Percentiles rank a stretch among this genome's conserved stretches.
These are phyloP conservation scores for Danielia oregonensis DNA, from an alignment of 805 yeast species.

Conservation along the genomic window DNA sequence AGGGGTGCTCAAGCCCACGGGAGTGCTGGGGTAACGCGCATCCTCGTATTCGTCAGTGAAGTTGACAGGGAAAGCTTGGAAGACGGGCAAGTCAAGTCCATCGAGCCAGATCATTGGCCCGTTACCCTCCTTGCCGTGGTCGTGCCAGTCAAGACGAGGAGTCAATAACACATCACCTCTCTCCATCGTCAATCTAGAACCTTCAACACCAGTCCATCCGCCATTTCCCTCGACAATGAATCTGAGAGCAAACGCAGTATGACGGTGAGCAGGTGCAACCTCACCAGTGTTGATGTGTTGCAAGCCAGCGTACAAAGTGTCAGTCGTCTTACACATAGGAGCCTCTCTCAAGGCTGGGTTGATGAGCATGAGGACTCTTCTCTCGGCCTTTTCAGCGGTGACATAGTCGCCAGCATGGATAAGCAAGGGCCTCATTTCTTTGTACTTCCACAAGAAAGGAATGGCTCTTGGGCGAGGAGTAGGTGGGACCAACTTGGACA, in stretches of 20 bases:
- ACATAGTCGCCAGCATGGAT: conserved; percentile 12
- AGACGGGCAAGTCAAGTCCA: conserved; percentile 12
- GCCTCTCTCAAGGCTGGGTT: conserved; percentile 11
- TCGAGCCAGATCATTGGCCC: conserved; percentile 7
- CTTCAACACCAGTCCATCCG: conserved; percentile 12
- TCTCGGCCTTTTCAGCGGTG: conserved; percentile 12
- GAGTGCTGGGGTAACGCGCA: conserved; percentile 7
- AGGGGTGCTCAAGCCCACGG: conserved; percentile 4
- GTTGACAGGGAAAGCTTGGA: conserved; percentile 12
- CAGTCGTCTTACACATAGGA: conserved; percentile 10
- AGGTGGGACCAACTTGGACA: conserved; percentile 13
- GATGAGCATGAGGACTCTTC: conserved; percentile 12
- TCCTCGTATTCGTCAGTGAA: conserved; percentile 11
- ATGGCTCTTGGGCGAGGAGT: conserved; percentile 11
- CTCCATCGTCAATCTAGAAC: conserved; percentile 9
- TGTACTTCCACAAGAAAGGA: conserved; percentile 11
- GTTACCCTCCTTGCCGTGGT: conserved; percentile 12
- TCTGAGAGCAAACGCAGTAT: conserved; percentile 12
- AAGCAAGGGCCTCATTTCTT: conserved; percentile 9
- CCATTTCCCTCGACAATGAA: too few species aligned
- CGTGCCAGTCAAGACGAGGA: conserved; percentile 13
- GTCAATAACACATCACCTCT: conserved; percentile 12
- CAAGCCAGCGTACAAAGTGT: conserved; percentile 13
- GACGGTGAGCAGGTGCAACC: conserved; percentile 14
- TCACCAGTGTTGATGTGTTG: conserved; percentile 12